Evolutionary conservation across 768 basidiomycete genomes (phyloP), one percentile per base, ranked within the genome.

Genomic region (Cubamyces sp.): DNA sequence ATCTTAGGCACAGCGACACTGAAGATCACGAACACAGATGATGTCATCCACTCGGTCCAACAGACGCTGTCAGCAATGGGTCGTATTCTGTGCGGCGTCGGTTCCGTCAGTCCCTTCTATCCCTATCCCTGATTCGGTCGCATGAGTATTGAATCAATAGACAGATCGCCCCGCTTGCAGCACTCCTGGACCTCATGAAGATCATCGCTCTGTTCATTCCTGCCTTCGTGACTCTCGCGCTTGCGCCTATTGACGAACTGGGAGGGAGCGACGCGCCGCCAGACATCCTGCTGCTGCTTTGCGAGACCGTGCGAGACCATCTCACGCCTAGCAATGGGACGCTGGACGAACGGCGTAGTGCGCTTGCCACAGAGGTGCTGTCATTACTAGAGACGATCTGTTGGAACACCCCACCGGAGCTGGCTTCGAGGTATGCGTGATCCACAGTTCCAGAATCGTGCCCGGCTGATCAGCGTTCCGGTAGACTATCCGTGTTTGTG

Each of bases 331-430:
- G 71, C 42, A 67, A 69, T 18, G 21, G 43, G 19, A 39, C 49
- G 14, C 11, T 46, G 28, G 39, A 37, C 15, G 52, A 47, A 14
- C 19, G 26, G 34, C 52, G 40, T 16, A 45, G 9, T 14, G 18
- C 8, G 16, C 58, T 88, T 5, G 81, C 76, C 25, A 70, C 65
- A 41, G 80, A 82, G 64, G 74, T 74, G 0, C 57, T 86, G 1
- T 74, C 74, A 7, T 74, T 91, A 15, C 72, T 89, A 15, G 86
- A 90, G 68, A 76, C 79, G 0, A 64, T 90, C 30, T 81, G 80
- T 57, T 84, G 81, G 77, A 77, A 77, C 57, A 69, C 76, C 28
- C 73, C 80, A 1, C 78, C 81, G 15, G 81, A 83, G 14, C 65
- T 76, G 7, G 75, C 79, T 26, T 67, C 77, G 41, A 68, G 68